A percentile compares a stretch with the other conserved stretches of the same genome.
These are phyloP conservation scores for Phytophthora podocarpi DNA, from an alignment of 352 stramenopile genomes.

Conservation along the genomic window DNA sequence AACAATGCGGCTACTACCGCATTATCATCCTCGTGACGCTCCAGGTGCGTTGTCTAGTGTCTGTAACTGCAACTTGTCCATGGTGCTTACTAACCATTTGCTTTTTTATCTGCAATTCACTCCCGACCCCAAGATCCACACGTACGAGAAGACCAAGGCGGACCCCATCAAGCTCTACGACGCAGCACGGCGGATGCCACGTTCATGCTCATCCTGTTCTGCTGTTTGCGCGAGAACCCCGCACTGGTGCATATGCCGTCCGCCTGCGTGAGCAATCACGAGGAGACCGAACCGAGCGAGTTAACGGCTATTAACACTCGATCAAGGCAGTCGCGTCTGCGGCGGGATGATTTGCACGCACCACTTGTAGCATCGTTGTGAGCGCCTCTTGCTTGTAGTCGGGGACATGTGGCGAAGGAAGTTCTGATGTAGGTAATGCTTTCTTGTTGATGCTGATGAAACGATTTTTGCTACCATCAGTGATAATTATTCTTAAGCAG, in stretches of 20 bases:
- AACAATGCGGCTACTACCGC: constrained; percentile 73
- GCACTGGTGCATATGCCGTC: constrained; percentile 61
- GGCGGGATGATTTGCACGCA: no score
- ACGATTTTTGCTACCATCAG: no score
- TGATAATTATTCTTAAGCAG: no score
- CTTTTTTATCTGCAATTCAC: constrained; percentile 42
- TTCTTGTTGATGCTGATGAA: no score
- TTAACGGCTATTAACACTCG: constrained; percentile 73
- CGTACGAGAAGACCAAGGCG: constrained; percentile 51
- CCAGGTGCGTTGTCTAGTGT: constrained; percentile 36
- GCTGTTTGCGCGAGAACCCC: constrained; percentile 63
- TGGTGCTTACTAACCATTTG: no score
- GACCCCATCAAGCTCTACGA: constrained; percentile 73
- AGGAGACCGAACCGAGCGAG: constrained; percentile 62
- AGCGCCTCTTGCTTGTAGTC: no score
- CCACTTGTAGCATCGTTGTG: no score
- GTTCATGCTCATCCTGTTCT: constrained; percentile 67
- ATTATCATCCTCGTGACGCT: constrained; percentile 68
- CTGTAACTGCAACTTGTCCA: no score
- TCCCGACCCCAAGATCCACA: constrained; percentile 65
- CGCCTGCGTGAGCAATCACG: constrained; percentile 72
- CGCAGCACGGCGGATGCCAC: constrained; percentile 73
- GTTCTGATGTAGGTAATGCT: no score
- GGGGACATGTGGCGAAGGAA: neutral
- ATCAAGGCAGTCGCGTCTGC: constrained; percentile 63